Percentiles rank a stretch among this genome's conserved stretches.
Evolutionary conservation across 1,139 yeast species (phyloP).

Genomic region (Pneumocystis murina): DNA sequence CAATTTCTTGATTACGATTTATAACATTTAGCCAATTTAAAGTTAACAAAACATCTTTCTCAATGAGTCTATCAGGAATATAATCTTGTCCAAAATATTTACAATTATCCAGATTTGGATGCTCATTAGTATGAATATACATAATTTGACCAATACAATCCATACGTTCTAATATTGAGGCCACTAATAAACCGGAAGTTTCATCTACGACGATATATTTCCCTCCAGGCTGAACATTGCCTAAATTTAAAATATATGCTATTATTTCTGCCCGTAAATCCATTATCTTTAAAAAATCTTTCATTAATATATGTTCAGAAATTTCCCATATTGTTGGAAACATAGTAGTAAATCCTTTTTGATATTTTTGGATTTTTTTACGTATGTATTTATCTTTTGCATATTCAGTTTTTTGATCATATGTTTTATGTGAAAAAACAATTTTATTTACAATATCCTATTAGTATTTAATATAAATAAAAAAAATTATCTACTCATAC

Average conservation of each 20-base stretch:
- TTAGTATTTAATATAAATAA: conserved; percentile 21
- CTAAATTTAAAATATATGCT: conserved; percentile 60
- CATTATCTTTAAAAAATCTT: conserved; percentile 56
- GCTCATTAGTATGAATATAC: conserved; percentile 81
- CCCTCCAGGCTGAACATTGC: conserved; percentile 80
- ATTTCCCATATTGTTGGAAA: conserved; percentile 64
- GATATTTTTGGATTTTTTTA: conserved; percentile 81
- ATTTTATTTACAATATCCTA: conserved; percentile 68
- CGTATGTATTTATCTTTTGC: conserved; percentile 85
- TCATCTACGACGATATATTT: conserved; percentile 78
- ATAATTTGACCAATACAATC: conserved; percentile 60
- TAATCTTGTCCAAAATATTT: conserved; percentile 33
- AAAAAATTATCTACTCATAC: background rate
- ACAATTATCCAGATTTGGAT: conserved; percentile 62
- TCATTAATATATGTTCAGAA: conserved; percentile 56
- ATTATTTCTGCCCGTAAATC: conserved; percentile 74
- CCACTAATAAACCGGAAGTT: conserved; percentile 71
- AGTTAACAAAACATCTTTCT: conserved; percentile 42
- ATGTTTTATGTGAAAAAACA: conserved; percentile 69
- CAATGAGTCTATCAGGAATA: conserved; percentile 34
- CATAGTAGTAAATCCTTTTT: conserved; percentile 70
- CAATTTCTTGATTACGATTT: conserved; percentile 51
- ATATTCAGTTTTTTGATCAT: conserved; percentile 73
- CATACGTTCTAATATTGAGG: conserved; percentile 82
- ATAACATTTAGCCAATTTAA: conserved; percentile 67